Conservation (phyloP, 331 rosid species). For the Ulmus americana region DNA sequence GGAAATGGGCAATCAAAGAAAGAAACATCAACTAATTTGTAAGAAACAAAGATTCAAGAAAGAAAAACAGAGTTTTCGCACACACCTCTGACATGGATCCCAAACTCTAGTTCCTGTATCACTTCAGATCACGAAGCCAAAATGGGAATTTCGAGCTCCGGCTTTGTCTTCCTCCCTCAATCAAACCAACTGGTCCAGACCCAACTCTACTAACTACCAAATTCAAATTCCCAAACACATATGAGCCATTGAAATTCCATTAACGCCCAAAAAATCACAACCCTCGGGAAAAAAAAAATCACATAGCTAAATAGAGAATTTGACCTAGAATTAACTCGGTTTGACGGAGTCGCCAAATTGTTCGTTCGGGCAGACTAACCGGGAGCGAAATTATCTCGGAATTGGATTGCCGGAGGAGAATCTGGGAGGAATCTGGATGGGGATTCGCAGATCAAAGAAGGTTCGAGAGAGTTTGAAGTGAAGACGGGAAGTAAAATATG, state of each 20-base stretch:
- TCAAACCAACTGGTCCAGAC: background rate
- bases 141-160: constrained; percentile 7
- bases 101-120: background rate
- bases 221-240: background rate
- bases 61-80: background rate
- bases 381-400: background rate
- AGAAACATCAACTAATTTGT: background rate
- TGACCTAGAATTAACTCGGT: constrained; percentile 7
- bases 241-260: background rate
- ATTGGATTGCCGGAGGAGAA: background rate
- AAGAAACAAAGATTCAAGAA: background rate
- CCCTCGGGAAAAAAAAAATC: background rate
- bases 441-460: constrained; percentile 20
- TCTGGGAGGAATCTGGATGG: background rate
- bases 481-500: background rate
- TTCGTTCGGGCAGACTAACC: constrained; percentile 6
- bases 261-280: background rate
- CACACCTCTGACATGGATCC: constrained; percentile 33
- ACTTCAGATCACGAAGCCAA: constrained; percentile 21
- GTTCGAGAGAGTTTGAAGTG: constrained; percentile 14
- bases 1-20: background rate
- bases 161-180: constrained; percentile 12
- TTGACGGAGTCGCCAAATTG: background rate
- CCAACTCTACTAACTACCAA: constrained; percentile 1
- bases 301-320: background rate